phyloP scores from a whole-genome alignment of 305 asterid species.

The Fraxinus sp. region DNA sequence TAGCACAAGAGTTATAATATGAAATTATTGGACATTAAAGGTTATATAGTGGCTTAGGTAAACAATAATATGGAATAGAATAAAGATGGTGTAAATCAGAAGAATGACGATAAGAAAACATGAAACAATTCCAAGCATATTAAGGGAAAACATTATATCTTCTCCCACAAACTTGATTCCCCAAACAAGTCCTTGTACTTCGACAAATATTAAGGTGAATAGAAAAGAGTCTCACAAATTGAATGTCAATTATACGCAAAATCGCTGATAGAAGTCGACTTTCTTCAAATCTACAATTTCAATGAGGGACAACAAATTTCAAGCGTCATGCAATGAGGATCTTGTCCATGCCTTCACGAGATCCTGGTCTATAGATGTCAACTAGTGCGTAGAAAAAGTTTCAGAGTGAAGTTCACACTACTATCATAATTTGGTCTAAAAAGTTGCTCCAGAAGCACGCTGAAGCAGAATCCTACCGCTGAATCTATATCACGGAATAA shows the following conservation, averaged over 20 bases:
- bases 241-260: neutral
- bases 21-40: neutral
- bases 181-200: neutral
- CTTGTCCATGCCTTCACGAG: neutral
- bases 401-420: neutral
- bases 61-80: neutral
- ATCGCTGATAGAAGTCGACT: neutral
- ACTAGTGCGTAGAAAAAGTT: neutral
- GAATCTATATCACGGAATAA: constrained; percentile 15
- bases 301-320: neutral
- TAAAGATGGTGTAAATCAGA: neutral
- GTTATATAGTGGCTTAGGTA: neutral
- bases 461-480: constrained; percentile 7
- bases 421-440: constrained; percentile 11
- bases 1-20: neutral
- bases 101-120: neutral
- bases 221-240: neutral
- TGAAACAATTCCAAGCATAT: neutral
- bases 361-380: neutral
- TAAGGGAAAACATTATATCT: neutral
- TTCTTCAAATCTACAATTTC: neutral
- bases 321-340: neutral
- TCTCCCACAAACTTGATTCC: constrained; percentile 8
- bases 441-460: constrained; percentile 6
- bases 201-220: neutral